A percentile compares a stretch with the other conserved stretches of the same genome.
phyloP scores from a whole-genome alignment of 371 early-diverging fungal genomes.

The Funneliformis caledonium region DNA sequence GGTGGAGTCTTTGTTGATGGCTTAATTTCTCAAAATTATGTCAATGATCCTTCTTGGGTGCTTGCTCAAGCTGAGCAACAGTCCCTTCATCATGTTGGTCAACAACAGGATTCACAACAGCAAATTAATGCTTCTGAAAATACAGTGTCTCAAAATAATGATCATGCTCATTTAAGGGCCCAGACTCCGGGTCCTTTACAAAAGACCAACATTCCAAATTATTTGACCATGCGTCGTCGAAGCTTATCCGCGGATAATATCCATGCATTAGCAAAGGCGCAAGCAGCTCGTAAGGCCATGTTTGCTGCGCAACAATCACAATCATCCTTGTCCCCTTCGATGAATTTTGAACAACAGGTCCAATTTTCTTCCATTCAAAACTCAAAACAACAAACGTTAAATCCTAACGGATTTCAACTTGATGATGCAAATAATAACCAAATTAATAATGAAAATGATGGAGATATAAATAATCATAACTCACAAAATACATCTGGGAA shows the following conservation, averaged over 20 bases:
- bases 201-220: conserved; percentile 31
- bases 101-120: conserved; percentile 11
- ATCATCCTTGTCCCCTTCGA: neutral
- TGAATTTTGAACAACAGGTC: conserved; percentile 12
- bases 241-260: conserved; percentile 40
- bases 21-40: conserved; percentile 9
- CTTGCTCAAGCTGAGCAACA: conserved; percentile 12
- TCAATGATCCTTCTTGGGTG: neutral
- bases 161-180: conserved; percentile 11
- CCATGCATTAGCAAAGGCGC: conserved; percentile 38
- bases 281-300: neutral
- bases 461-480: conserved; percentile 6
- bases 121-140: neutral
- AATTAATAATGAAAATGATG: conserved; percentile 12
- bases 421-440: conserved; percentile 10
- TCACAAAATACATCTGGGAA: conserved; percentile 5
- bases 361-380: conserved; percentile 17
- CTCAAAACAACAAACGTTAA: neutral
- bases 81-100: neutral
- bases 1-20: conserved; percentile 14
- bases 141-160: neutral
- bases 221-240: conserved; percentile 36
- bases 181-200: conserved; percentile 35
- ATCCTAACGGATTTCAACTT: conserved; percentile 2
- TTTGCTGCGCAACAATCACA: neutral